Percentiles rank a stretch among this genome's conserved stretches.
These are phyloP conservation scores for Pythium aristosporum DNA, from an alignment of 352 stramenopile species.

Conservation along the genomic window DNA sequence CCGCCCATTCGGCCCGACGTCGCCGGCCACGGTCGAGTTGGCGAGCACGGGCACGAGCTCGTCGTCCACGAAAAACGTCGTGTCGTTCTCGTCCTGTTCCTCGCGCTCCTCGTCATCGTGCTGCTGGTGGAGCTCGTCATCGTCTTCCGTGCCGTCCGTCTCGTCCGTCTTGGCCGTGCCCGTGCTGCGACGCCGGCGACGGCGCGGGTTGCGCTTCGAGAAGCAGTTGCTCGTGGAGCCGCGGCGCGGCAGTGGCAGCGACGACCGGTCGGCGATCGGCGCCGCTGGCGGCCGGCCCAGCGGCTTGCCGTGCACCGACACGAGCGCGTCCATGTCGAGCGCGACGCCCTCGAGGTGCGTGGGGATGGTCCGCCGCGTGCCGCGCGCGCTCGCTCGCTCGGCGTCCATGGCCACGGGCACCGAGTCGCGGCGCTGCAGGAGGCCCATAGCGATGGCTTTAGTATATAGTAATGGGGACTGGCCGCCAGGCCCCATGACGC, in stretches of 20 bases:
- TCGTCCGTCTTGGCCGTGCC: neutral
- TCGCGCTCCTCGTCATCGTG: neutral
- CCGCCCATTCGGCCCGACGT: neutral
- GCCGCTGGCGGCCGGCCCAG: neutral
- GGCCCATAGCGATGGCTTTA: neutral
- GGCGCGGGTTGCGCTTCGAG: slow-evolving; percentile 9
- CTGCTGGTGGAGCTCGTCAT: neutral
- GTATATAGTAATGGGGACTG: neutral
- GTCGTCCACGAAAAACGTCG: slow-evolving; percentile 12
- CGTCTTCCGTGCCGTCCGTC: neutral
- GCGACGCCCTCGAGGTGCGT: slow-evolving; percentile 9
- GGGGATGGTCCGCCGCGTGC: slow-evolving; percentile 5
- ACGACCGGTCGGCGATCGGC: neutral
- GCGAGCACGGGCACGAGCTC: slow-evolving; percentile 7
- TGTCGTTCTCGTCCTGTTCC: neutral
- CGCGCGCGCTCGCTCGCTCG: neutral
- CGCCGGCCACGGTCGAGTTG: neutral
- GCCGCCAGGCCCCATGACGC: too few relatives aligned
- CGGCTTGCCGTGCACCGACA: slow-evolving; percentile 10
- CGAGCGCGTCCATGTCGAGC: slow-evolving; percentile 16
- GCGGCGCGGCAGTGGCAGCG: neutral
- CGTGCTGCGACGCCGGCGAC: slow-evolving; percentile 10
- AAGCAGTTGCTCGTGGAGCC: slow-evolving; percentile 18
- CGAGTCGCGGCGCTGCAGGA: slow-evolving; percentile 9
- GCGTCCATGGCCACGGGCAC: slow-evolving; percentile 8